Percentiles rank a stretch among this genome's conserved stretches.
Conservation (phyloP, 306 rosid species). For the Malus sieversii region DNA sequence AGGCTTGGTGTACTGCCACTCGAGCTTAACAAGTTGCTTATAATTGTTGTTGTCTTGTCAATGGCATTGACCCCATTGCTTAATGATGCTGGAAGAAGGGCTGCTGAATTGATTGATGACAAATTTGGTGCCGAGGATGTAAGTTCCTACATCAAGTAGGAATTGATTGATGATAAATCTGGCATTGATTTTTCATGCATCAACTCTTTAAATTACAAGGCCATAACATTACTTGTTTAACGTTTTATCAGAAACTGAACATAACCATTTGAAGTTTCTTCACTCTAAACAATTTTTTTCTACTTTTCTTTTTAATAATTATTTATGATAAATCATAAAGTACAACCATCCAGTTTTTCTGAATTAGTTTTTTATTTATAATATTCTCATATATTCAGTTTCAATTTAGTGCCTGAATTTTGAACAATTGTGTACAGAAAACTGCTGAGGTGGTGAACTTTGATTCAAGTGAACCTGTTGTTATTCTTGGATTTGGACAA, state of each 20-base stretch:
- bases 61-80: slow-evolving; percentile 96
- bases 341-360: background rate
- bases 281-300: background rate
- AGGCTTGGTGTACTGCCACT: slow-evolving; percentile 98
- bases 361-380: background rate
- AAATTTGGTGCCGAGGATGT: slow-evolving; percentile 48
- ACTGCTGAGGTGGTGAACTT: slow-evolving; percentile 48
- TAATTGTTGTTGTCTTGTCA: slow-evolving; percentile 92
- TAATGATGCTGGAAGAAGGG: slow-evolving; percentile 93
- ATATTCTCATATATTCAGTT: background rate
- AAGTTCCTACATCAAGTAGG: slow-evolving; percentile 14
- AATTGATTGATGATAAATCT: background rate
- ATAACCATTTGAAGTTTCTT: background rate
- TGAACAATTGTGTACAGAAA: slow-evolving; percentile 40
- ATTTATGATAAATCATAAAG: background rate
- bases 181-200: background rate
- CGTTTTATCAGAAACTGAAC: background rate
- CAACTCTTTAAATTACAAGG: slow-evolving; percentile 3
- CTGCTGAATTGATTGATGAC: slow-evolving; percentile 56
- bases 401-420: slow-evolving; percentile 8
- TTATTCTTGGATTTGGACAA: slow-evolving; percentile 95
- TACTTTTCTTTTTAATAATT: background rate
- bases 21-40: slow-evolving; percentile 95
- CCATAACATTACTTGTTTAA: background rate
- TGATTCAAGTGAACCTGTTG: slow-evolving; percentile 71